Base-by-base conservation (phyloP, 257 asterid species). In the Nicotiana tabacum region DNA sequence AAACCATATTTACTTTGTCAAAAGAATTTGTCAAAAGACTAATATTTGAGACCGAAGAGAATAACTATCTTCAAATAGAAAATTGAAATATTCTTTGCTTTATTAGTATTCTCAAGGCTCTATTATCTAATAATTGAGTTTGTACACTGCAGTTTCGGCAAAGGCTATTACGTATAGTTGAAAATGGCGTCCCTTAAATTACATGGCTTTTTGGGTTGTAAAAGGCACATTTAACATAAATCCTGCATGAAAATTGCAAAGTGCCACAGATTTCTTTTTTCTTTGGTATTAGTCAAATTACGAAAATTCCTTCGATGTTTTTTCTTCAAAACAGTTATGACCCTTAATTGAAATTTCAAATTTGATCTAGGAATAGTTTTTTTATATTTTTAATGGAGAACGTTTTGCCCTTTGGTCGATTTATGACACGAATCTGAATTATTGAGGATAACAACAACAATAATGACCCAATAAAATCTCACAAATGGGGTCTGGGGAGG, bases 221-320 rank as follows among this genome's bases (percentile, higher is more conserved):
- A 84, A 62, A 56, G 21, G 32, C 35, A 37, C 35, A 51, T 85
- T 72, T 81, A 46, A 67, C 53, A 51, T 82, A 61, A 53, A 85
- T 82, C 78, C 83, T 83, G 81, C 82, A 77, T 6, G 77, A 72
- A 70, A 70, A 57, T 5, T 57, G 24, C 64, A 57, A 57, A 57
- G 64, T 57, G 78, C 78, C 32, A 70, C 4, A 35, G 1, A 16
- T 57, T 18, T 57, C 27, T 17, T 17, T 56, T 57, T 57, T 7
- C 48, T 39, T 39, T 39, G 48, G 0, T 39, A 39, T 39, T 17
- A 5, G 64, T 16, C 10, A 17, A n/a, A 57, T 16, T 16, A 4
- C 64, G 17, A n/a, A 57, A 13, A 57, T n/a, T 57, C 64, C 6
- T 5, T 57, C 64, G 18, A 57, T 15, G 27, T 17, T 18, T 17